Evolutionary conservation across 257 asterid genomes (phyloP), one percentile per base, ranked within the genome.

Genomic region (Forsythia viridissima): DNA sequence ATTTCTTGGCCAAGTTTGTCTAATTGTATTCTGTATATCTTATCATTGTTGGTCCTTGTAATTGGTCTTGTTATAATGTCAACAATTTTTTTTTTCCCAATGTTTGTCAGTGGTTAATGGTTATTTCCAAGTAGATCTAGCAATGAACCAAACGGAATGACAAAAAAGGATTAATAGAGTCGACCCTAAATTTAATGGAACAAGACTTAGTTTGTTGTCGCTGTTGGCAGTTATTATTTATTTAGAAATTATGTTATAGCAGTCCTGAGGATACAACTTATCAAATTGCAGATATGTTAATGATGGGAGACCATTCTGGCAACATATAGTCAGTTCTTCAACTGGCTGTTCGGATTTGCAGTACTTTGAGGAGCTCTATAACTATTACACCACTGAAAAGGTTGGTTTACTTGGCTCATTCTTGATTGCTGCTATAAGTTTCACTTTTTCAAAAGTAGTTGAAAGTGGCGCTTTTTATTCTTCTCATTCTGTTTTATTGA

Each of bases 221-320:
- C n/a, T 57, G 57, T 48, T 15, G 57, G 57, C 34, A 61, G 34
- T 21, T 10, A 21, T 61, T 61, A 61, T 61, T 20, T 61, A 21
- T 12, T 21, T 61, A 21, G 15, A 0, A 61, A 7, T 61, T 9
- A 39, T 20, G 39, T 57, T 75, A n/a, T 80, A 73, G 59, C 74
- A 78, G 46, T 70, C 36, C 21, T 77, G 76, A 52, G 46, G 41
- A 41, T 36, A 12, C 70, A 20, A n/a, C 43, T 51, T 71, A 4
- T 59, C 18, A 24, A 71, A 21, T 74, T 80, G 81, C 91, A 92
- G 99, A 85, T 94, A 91, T 81, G 99, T 96, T 81, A 79, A 92
- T 69, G 99, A 96, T n/a, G 99, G 98, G 82, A 81, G 98, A 80
- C 97, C 97, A 73, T 96, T 96, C 86, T 96, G 98, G 99, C 96